A percentile compares a stretch with the other conserved stretches of the same genome.
Conservation (phyloP, 2,329 filamentous ascomycete species). For the Pseudopithomyces chartarum region DNA sequence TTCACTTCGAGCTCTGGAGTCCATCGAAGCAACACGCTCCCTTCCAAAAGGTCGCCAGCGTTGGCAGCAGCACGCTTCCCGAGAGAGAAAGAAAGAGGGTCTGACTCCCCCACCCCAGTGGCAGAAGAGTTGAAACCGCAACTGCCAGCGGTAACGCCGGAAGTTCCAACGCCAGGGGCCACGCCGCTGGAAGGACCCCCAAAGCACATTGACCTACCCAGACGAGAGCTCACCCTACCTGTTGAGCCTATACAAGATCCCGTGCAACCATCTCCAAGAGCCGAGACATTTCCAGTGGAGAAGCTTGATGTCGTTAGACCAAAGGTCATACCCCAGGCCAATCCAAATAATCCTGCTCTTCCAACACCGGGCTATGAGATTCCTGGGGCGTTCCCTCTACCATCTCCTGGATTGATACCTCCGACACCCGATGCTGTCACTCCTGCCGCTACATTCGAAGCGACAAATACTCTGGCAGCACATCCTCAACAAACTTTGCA, state of each 20-base stretch:
- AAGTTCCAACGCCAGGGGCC: slow-evolving; percentile 1
- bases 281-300: slow-evolving; percentile 26
- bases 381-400: slow-evolving; percentile 68
- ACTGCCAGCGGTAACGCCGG: slow-evolving; percentile 20
- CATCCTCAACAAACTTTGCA: slow-evolving; percentile 20
- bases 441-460: slow-evolving; percentile 29
- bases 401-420: slow-evolving; percentile 46
- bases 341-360: slow-evolving; percentile 27
- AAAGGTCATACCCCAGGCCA: slow-evolving; percentile 18
- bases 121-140: slow-evolving; percentile 33
- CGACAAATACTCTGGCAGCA: slow-evolving; percentile 25
- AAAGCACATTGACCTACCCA: slow-evolving; percentile 1
- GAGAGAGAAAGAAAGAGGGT: slow-evolving; percentile 53
- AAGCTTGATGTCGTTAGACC: slow-evolving; percentile 33
- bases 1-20: slow-evolving; percentile 58
- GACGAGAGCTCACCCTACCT: slow-evolving; percentile 1
- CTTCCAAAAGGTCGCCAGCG: slow-evolving; percentile 84
- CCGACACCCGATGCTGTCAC: slow-evolving; percentile 47
- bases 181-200: neutral
- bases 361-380: slow-evolving; percentile 35
- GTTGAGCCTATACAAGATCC: slow-evolving; percentile 11
- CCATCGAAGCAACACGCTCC: slow-evolving; percentile 88
- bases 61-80: slow-evolving; percentile 51
- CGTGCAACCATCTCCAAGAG: slow-evolving; percentile 15
- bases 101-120: slow-evolving; percentile 58